These are phyloP conservation scores for Volutella citrinella DNA, from an alignment of 2,329 filamentous ascomycete species.

Conservation along the genomic window DNA sequence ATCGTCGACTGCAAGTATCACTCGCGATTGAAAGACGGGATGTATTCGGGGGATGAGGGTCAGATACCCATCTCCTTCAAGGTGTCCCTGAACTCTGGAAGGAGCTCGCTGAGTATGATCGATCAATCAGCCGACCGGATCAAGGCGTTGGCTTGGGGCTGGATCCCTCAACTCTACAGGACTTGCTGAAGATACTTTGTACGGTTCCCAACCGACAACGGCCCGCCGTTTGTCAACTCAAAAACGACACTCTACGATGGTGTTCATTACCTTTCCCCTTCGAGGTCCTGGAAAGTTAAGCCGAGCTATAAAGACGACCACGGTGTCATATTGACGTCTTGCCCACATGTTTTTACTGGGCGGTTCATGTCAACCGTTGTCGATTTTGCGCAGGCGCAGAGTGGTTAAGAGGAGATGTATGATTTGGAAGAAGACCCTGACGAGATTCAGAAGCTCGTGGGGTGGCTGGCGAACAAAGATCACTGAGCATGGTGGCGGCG, in stretches of 20 bases:
- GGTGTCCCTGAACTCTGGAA: conserved; percentile 37
- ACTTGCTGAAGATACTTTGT: conserved; percentile 38
- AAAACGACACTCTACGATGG: conserved; percentile 49
- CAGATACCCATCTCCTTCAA: conserved; percentile 37
- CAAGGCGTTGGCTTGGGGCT: conserved; percentile 40
- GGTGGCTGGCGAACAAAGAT: too few species aligned
- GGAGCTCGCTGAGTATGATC: conserved; percentile 42
- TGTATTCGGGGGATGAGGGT: conserved; percentile 32
- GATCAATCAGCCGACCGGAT: conserved; percentile 40
- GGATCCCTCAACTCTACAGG: conserved; percentile 28
- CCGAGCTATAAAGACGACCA: conserved; percentile 36
- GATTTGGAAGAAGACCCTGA: conserved; percentile 43
- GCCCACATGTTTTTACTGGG: conserved; percentile 43
- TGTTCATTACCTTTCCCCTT: conserved; percentile 41
- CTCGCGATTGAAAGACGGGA: conserved; percentile 17
- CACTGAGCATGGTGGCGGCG: conserved; percentile 28
- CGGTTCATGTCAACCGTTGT: conserved; percentile 39
- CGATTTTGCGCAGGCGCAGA: conserved; percentile 10
- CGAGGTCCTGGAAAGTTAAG: conserved; percentile 27
- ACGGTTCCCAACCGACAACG: conserved; percentile 47
- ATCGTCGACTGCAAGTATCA: conserved; percentile 15
- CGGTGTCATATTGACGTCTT: conserved; percentile 45
- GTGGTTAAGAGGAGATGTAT: conserved; percentile 40
- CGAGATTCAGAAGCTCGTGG: conserved; percentile 44
- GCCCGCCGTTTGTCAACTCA: conserved; percentile 48